Evolutionary conservation across 2,329 filamentous ascomycete genomes (phyloP), one percentile per base, ranked within the genome.

Genomic region (Fusarium dlaminii): DNA sequence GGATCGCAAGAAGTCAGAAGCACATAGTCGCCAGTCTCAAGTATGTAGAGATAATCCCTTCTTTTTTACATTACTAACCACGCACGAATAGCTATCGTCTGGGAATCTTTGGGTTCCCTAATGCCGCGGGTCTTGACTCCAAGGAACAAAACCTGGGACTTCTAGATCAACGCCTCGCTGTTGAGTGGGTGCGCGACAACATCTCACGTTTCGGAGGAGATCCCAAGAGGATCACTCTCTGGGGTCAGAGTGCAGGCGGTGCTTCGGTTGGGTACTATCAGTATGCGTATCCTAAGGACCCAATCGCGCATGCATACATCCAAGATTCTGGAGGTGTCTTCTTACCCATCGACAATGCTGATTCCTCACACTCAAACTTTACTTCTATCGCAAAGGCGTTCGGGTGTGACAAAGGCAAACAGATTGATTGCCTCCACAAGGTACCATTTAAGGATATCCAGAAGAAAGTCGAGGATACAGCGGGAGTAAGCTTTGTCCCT

Each of bases 21-120:
- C 62, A 66, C n/a, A 66, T 67, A 49, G 51, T 66, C 7, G 62
- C 66, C n/a, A 39, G 64, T 17, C 40, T 66, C 37, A 67, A 67
- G 64, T 65, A 42, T 20, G 60, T 17, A 18, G 40, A 11, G 11
- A 24, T 10, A 17, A 12, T 12, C 4, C 22, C 18, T 49, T 17
- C 29, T n/a, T 10, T 32, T 14, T 8, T 32, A 6, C 20, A 12
- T n/a, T 2, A 39, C 29, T 64, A 3, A 66, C 17, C 13, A 17
- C 5, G 7, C 1, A n/a, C n/a, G n/a, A 9, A 48, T 15, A 66
- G 63, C 32, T 67, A 66, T 4, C 64, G 64, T 18, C 13, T 67
- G 0, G 64, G 64, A 20, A 17, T 67, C 3, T 67, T 67, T 34
- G 64, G 64, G 1, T 67, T 66, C 4, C 64, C 64, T 2, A 67